Conservation (phyloP, 2,329 filamentous ascomycete species). For the Fusarium floridanum region DNA sequence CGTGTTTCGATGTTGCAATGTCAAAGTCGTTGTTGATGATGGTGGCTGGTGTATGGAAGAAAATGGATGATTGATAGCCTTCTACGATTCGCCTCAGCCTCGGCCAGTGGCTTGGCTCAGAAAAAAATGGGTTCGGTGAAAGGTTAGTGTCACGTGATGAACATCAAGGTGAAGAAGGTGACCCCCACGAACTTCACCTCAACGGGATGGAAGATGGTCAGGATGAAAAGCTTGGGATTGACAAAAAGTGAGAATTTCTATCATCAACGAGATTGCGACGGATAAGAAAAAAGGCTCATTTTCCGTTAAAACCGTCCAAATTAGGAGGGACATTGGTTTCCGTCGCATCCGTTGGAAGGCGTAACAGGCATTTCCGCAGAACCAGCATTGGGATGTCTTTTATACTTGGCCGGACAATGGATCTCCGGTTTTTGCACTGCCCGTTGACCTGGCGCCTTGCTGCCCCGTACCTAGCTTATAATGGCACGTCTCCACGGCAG, state of each 20-base stretch:
- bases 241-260: neutral
- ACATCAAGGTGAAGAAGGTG: neutral
- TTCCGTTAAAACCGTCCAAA: neutral
- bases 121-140: slow-evolving; percentile 26
- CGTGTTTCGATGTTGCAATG: slow-evolving; percentile 13
- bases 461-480: neutral
- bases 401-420: neutral
- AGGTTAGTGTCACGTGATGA: slow-evolving; percentile 14
- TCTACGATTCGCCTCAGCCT: slow-evolving; percentile 34
- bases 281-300: neutral
- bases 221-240: neutral
- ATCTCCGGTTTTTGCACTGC: neutral
- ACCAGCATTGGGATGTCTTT: neutral
- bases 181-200: slow-evolving; percentile 17
- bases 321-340: neutral
- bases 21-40: slow-evolving; percentile 14
- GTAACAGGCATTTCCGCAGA: neutral
- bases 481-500: neutral
- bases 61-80: slow-evolving; percentile 32
- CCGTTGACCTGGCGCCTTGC: neutral
- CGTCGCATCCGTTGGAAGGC: neutral
- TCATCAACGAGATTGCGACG: neutral
- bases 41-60: slow-evolving; percentile 27
- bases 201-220: neutral
- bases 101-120: slow-evolving; percentile 4